A percentile compares a stretch with the other conserved stretches of the same genome.
These are phyloP conservation scores for Chlorella sp. DNA, from an alignment of 139 green algal species.

Conservation along the genomic window DNA sequence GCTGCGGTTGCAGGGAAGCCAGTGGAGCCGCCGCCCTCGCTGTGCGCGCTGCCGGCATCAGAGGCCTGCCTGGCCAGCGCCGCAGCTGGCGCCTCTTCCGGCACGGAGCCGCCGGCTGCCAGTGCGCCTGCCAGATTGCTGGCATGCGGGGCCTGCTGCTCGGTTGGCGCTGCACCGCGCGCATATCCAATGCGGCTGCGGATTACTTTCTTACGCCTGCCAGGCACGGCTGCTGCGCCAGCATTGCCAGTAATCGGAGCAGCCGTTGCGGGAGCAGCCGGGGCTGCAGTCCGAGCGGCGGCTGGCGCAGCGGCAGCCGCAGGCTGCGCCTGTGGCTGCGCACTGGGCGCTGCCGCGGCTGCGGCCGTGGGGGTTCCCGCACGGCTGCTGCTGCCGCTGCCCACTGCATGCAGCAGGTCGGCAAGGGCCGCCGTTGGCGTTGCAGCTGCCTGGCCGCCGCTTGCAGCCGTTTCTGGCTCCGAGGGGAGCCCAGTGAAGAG, in stretches of 20 bases:
- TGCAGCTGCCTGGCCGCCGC: background rate
- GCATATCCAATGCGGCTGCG: slow-evolving; percentile 32
- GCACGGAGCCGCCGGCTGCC: background rate
- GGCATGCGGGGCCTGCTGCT: background rate
- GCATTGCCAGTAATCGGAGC: background rate
- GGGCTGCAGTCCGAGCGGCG: background rate
- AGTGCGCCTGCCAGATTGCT: background rate
- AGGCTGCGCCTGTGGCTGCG: background rate
- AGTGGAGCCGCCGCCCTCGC: background rate
- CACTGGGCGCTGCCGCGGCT: background rate
- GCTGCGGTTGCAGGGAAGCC: no score
- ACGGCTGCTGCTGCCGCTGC: background rate
- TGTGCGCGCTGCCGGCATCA: slow-evolving; percentile 8
- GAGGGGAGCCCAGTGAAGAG: slow-evolving; percentile 25
- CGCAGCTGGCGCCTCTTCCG: background rate
- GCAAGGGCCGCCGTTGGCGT: background rate
- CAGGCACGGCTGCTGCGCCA: background rate
- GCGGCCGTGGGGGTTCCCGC: background rate
- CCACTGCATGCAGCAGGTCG: background rate
- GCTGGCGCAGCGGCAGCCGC: background rate
- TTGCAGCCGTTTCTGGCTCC: background rate
- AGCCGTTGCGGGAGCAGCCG: background rate
- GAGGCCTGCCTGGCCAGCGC: background rate
- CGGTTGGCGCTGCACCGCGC: background rate
- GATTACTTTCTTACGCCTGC: slow-evolving; percentile 31